phyloP scores from a whole-genome alignment of 208 protist genomes.

The Trypanosoma caninum region DNA sequence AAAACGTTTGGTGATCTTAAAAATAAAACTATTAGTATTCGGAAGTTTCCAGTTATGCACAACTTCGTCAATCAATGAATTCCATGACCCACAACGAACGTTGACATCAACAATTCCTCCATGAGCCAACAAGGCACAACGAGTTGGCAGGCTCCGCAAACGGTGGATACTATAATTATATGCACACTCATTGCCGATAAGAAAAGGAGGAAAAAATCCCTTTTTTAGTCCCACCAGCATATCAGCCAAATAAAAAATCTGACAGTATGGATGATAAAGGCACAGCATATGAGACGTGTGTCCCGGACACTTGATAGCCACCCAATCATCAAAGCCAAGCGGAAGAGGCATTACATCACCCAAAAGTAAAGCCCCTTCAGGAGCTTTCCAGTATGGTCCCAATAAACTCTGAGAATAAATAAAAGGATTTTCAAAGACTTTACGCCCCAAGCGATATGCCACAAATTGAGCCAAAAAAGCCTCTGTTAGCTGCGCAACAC shows the following conservation, averaged over 20 bases:
- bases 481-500: conserved; percentile 29
- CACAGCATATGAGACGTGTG: conserved; percentile 57
- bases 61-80: conserved; percentile 34
- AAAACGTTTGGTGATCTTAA: neutral
- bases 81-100: conserved; percentile 33
- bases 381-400: conserved; percentile 32
- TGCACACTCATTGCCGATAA: conserved; percentile 33
- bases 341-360: conserved; percentile 33
- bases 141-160: conserved; percentile 34
- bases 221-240: conserved; percentile 32
- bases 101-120: conserved; percentile 39
- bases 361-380: conserved; percentile 9
- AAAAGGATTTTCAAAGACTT: conserved; percentile 27
- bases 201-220: conserved; percentile 37
- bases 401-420: conserved; percentile 29
- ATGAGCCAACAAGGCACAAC: conserved; percentile 37
- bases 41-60: conserved; percentile 1
- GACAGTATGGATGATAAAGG: conserved; percentile 38
- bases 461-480: conserved; percentile 27
- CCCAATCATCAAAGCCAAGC: conserved; percentile 44
- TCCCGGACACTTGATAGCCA: conserved; percentile 37
- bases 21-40: neutral
- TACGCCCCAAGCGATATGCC: conserved; percentile 29
- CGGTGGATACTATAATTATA: conserved; percentile 34
- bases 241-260: conserved; percentile 45